Evolutionary conservation across 257 asterid species (phyloP).

Genomic region (Solanum pinnatisectum): DNA sequence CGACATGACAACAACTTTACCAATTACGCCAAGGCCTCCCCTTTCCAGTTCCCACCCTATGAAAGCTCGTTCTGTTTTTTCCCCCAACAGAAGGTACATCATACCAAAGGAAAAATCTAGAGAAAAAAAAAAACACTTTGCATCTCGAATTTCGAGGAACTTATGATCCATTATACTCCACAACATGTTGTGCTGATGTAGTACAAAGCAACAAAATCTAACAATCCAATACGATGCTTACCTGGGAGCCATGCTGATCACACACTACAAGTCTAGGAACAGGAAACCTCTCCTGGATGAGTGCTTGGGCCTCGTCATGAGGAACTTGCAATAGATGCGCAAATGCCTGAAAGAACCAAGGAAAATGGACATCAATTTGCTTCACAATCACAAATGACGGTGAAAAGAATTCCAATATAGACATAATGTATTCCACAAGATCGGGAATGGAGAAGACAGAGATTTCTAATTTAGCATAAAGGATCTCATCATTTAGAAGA

Average conservation of each 20-base stretch:
- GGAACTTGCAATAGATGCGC: conserved; percentile 83
- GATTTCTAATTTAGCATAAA: neutral
- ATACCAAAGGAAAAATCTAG: neutral
- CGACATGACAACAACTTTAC: neutral
- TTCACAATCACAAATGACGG: neutral
- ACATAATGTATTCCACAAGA: neutral
- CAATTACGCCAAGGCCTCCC: neutral
- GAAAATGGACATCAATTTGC: neutral
- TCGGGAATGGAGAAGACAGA: neutral
- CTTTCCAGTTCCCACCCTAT: neutral
- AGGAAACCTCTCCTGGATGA: conserved; percentile 86
- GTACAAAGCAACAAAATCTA: neutral
- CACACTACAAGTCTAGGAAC: conserved; percentile 92
- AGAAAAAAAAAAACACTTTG: neutral
- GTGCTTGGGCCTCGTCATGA: conserved; percentile 69
- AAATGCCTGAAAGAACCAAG: conserved; percentile 45
- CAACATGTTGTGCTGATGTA: neutral
- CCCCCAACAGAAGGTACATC: neutral
- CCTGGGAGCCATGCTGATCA: conserved; percentile 99
- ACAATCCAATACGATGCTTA: conserved; percentile 1
- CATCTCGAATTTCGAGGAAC: neutral
- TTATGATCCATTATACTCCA: neutral
- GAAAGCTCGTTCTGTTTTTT: neutral
- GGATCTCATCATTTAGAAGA: neutral
- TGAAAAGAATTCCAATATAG: neutral